A percentile compares a stretch with the other conserved stretches of the same genome.
Conservation (phyloP, 495 filamentous ascomycete genomes). For the Trypethelium eluteriae region DNA sequence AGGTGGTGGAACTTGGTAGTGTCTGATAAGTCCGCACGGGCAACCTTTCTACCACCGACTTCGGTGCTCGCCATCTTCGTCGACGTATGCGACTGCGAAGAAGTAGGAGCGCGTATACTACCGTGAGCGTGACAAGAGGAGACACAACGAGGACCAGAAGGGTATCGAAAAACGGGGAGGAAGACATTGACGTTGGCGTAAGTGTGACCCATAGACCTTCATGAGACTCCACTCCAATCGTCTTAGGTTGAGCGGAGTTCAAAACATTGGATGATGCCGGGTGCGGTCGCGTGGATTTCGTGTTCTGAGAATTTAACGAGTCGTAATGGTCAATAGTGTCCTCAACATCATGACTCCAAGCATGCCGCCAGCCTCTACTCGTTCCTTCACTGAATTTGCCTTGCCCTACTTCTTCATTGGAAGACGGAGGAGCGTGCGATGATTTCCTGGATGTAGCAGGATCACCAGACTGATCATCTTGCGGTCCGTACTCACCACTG, state of each 20-base stretch:
- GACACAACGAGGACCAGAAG: constrained; percentile 87
- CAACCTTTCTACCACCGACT: constrained; percentile 89
- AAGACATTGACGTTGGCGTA: constrained; percentile 80
- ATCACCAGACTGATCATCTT: constrained; percentile 27
- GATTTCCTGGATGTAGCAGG: constrained; percentile 38
- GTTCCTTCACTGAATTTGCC: background rate
- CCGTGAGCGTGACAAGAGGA: constrained; percentile 80
- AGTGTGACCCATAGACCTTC: constrained; percentile 94
- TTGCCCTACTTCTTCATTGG: background rate
- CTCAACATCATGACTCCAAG: background rate
- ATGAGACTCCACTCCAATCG: constrained; percentile 31
- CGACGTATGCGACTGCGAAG: constrained; percentile 83
- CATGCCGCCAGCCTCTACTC: background rate
- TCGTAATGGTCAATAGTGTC: constrained; percentile 1
- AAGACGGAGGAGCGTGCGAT: constrained; percentile 31
- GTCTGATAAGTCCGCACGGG: constrained; percentile 93
- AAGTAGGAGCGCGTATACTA: constrained; percentile 85
- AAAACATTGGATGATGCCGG: background rate
- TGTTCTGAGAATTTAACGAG: background rate
- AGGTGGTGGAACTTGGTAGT: constrained; percentile 54
- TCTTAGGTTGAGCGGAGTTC: background rate
- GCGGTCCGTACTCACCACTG: constrained; percentile 62
- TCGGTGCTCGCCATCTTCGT: constrained; percentile 89
- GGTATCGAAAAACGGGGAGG: constrained; percentile 94
- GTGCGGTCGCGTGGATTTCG: constrained; percentile 3